Evolutionary conservation across 208 protist genomes (phyloP).

Genomic region (Crithidia bombi): DNA sequence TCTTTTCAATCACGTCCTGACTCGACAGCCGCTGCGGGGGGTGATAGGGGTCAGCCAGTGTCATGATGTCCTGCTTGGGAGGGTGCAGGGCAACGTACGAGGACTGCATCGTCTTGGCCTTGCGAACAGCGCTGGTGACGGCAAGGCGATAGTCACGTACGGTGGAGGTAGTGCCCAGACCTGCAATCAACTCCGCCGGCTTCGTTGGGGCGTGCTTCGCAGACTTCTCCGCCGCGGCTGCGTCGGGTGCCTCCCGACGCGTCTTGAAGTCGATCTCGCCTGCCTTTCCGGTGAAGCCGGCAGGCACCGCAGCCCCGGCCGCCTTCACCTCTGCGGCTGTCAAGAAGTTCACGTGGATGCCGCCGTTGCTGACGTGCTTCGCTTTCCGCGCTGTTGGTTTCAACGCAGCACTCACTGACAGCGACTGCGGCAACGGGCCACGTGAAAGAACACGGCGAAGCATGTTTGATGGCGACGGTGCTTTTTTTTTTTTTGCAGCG

Average conservation of each 20-base stretch:
- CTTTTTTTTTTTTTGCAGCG: background rate
- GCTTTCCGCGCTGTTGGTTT: constrained; percentile 16
- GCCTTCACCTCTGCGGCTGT: constrained; percentile 17
- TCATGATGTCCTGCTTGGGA: constrained; percentile 38
- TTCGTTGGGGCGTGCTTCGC: background rate
- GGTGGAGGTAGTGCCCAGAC: constrained; percentile 32
- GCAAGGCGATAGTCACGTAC: constrained; percentile 74
- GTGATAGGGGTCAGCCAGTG: constrained; percentile 42
- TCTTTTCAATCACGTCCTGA: constrained; percentile 71
- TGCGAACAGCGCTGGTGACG: constrained; percentile 71
- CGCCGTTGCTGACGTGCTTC: constrained; percentile 12
- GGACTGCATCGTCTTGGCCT: constrained; percentile 46
- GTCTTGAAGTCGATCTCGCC: constrained; percentile 37
- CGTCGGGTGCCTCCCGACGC: constrained; percentile 4
- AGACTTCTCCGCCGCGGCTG: background rate
- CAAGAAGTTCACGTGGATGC: constrained; percentile 31
- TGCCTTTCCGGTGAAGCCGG: constrained; percentile 53
- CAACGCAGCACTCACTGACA: constrained; percentile 26
- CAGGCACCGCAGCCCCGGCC: constrained; percentile 18
- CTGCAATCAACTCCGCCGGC: constrained; percentile 31
- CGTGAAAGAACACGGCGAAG: constrained; percentile 58
- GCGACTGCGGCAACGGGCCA: constrained; percentile 54
- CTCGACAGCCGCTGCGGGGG: constrained; percentile 38
- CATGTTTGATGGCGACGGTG: too few relatives aligned
- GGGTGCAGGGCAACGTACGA: constrained; percentile 28